These are phyloP conservation scores for Actinomortierella wolfii DNA, from an alignment of 371 early-diverging fungal species.

Conservation along the genomic window DNA sequence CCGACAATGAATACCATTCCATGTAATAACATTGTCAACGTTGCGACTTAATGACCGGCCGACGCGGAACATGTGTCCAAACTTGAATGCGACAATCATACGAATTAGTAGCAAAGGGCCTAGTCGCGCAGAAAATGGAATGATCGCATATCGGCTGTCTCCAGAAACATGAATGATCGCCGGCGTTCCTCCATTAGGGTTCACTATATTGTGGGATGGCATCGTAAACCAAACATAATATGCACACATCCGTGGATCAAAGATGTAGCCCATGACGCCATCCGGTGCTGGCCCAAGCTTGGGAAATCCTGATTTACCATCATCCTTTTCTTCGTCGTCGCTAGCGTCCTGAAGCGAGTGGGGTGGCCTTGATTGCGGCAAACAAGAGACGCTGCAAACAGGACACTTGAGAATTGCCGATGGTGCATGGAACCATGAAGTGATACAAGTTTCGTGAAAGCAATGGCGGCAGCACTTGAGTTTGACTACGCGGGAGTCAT, in stretches of 20 bases:
- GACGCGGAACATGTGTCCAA: slow-evolving; percentile 35
- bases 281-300: slow-evolving; percentile 41
- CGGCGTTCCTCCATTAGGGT: neutral
- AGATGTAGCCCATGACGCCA: slow-evolving; percentile 31
- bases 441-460: slow-evolving; percentile 37
- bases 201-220: slow-evolving; percentile 10
- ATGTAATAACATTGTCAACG: slow-evolving; percentile 23
- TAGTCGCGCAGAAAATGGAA: slow-evolving; percentile 31
- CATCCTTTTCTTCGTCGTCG: slow-evolving; percentile 1
- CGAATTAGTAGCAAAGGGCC: slow-evolving; percentile 41
- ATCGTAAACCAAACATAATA: slow-evolving; percentile 30
- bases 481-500: slow-evolving; percentile 15
- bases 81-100: slow-evolving; percentile 24
- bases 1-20: slow-evolving; percentile 41
- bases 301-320: slow-evolving; percentile 7
- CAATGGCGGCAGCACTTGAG: slow-evolving; percentile 40
- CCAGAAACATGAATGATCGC: neutral
- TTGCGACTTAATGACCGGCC: slow-evolving; percentile 27
- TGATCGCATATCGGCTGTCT: slow-evolving; percentile 23
- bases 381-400: slow-evolving; percentile 29
- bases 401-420: slow-evolving; percentile 36
- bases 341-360: too few relatives aligned
- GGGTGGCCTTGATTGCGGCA: too few relatives aligned
- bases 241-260: slow-evolving; percentile 30
- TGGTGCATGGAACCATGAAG: slow-evolving; percentile 24